Conservation (phyloP, 768 basidiomycete species). For the Hygrocybe punicea region DNA sequence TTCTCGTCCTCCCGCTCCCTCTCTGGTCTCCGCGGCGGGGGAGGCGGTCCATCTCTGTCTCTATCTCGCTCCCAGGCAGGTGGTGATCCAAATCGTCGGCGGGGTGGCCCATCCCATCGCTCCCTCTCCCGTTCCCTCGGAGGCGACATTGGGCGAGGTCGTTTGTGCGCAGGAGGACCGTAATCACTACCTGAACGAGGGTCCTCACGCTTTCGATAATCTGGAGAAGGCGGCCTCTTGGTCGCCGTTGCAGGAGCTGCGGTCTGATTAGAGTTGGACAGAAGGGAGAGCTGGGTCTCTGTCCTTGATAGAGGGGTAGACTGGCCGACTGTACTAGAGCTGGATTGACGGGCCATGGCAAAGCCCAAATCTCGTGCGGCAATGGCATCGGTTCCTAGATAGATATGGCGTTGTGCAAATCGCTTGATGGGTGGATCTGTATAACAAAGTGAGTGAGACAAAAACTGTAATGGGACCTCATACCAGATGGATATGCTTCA, state of each 20-base stretch:
- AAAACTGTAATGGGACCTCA: slow-evolving; percentile 20
- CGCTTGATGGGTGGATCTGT: slow-evolving; percentile 87
- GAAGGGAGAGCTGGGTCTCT: slow-evolving; percentile 36
- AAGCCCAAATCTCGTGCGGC: slow-evolving; percentile 87
- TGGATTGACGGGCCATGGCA: slow-evolving; percentile 46
- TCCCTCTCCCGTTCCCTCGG: slow-evolving; percentile 32
- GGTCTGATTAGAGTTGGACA: slow-evolving; percentile 8
- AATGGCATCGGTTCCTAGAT: slow-evolving; percentile 83
- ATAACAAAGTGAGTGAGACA: not conserved
- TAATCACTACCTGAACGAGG: slow-evolving; percentile 27
- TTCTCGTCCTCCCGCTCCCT: slow-evolving; percentile 47
- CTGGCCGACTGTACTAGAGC: not conserved
- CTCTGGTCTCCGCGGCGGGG: slow-evolving; percentile 33
- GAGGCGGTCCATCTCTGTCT: slow-evolving; percentile 23
- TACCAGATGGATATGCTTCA: slow-evolving; percentile 84
- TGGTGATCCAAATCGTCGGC: slow-evolving; percentile 46
- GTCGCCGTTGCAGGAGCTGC: slow-evolving; percentile 7
- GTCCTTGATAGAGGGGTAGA: slow-evolving; percentile 26
- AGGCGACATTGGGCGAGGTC: slow-evolving; percentile 30
- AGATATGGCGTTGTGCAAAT: slow-evolving; percentile 82
- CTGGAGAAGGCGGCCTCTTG: slow-evolving; percentile 41
- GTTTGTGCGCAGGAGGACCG: slow-evolving; percentile 33
- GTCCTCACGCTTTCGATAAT: slow-evolving; percentile 29
- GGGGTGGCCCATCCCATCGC: slow-evolving; percentile 39
- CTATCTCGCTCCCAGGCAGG: slow-evolving; percentile 45